phyloP scores from a whole-genome alignment of 2,329 filamentous ascomycete species.

The Exophiala aquamarina region DNA sequence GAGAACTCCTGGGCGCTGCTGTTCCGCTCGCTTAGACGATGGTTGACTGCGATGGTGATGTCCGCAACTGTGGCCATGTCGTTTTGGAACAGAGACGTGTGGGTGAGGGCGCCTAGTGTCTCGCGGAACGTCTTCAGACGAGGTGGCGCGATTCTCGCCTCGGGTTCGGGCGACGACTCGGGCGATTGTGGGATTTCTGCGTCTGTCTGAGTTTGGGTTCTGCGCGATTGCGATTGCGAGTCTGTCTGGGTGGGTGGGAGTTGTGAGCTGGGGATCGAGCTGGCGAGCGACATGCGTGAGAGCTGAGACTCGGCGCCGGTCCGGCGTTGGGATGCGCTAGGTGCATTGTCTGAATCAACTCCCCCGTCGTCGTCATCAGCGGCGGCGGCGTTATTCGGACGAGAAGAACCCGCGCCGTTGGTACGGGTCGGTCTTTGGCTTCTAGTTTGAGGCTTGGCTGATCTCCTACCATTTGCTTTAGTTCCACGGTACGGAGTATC shows the following conservation, averaged over 20 bases:
- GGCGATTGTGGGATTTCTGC: slow-evolving; percentile 63
- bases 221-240: slow-evolving; percentile 36
- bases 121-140: slow-evolving; percentile 73
- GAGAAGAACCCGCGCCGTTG: slow-evolving; percentile 33
- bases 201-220: slow-evolving; percentile 44
- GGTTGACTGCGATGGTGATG: slow-evolving; percentile 79
- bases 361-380: slow-evolving; percentile 54
- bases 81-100: slow-evolving; percentile 79
- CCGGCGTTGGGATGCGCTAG: slow-evolving; percentile 39
- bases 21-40: slow-evolving; percentile 48
- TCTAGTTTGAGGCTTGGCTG: slow-evolving; percentile 24
- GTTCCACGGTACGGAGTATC: slow-evolving; percentile 27
- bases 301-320: slow-evolving; percentile 40
- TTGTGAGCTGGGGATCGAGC: slow-evolving; percentile 77
- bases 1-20: slow-evolving; percentile 62
- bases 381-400: slow-evolving; percentile 50
- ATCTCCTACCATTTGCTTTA: slow-evolving; percentile 29
- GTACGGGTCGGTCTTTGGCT: slow-evolving; percentile 26
- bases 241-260: slow-evolving; percentile 46
- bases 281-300: slow-evolving; percentile 63
- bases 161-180: slow-evolving; percentile 67
- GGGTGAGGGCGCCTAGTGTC: slow-evolving; percentile 78
- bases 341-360: slow-evolving; percentile 44
- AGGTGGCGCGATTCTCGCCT: slow-evolving; percentile 71
- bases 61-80: slow-evolving; percentile 76